Evolutionary conservation across 2,329 filamentous ascomycete species (phyloP), one percentile per base, ranked within the genome.

Genomic region (Tolypocladium ophioglossoides): DNA sequence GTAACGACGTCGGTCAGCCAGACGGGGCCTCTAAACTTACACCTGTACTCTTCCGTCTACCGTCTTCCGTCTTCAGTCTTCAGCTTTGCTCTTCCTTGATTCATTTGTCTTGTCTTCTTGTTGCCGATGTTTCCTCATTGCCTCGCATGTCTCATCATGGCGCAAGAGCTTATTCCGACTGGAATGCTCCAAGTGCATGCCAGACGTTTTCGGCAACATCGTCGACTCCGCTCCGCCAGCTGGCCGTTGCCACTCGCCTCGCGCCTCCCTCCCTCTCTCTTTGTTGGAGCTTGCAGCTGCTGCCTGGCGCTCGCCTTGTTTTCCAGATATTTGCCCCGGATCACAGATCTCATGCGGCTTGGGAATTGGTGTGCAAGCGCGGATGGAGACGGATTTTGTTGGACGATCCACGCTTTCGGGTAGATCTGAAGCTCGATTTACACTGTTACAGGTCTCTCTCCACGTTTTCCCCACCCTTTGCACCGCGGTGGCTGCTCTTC

Each of bases 151-250:
- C 58, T 60, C 58, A 57, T 52, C 40, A 50, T 53, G 27, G n/a
- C 39, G 27, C 52, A 44, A 20, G 51, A 55, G 52, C 53, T 53
- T 53, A 38, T 53, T 57, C 38, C 22, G 14, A 14, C 53, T 54
- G 58, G 58, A 58, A 58, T 60, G 54, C 41, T 37, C 20, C 40
- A 39, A 51, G 50, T 58, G 54, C 56, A 57, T 59, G 52, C 58
- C 58, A 55, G 55, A 20, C 32, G 27, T 2, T 32, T 50, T 8
- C 46, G 44, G 48, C 52, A 52, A 55, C 54, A 50, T 47, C 38
- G 50, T 48, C 32, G 34, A 40, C 51, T 52, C 38, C 38, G 50
- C 46, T 54, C 44, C 22, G 24, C 51, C 51, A 12, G 12, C 52
- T 12, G 22, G 39, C 27, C 12, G 20, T 34, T 51, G 35, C 37